phyloP scores from a whole-genome alignment of 805 yeast genomes.

The Cyberlindnera samutprakarnensis region DNA sequence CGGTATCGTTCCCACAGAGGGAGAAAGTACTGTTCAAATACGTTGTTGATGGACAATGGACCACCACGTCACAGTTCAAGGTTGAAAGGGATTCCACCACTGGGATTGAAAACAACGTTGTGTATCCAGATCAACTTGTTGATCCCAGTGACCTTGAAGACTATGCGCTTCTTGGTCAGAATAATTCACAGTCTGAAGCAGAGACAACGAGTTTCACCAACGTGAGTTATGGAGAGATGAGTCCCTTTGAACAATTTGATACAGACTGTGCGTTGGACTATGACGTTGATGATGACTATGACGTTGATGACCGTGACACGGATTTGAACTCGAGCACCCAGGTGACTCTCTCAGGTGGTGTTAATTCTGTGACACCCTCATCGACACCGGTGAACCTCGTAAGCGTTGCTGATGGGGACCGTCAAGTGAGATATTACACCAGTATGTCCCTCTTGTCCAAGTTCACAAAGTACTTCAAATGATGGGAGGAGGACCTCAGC shows the following conservation, averaged over 20 bases:
- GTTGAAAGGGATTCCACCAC: slow-evolving; percentile 30
- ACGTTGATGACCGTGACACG: slow-evolving; percentile 11
- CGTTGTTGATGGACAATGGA: slow-evolving; percentile 55
- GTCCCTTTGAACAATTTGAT: slow-evolving; percentile 10
- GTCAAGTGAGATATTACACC: slow-evolving; percentile 17
- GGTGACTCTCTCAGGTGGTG: slow-evolving; percentile 13
- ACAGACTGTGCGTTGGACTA: too few species aligned
- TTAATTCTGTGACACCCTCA: background rate
- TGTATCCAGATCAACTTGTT: slow-evolving; percentile 20
- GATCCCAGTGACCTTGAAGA: background rate
- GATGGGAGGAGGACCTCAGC: too few species aligned
- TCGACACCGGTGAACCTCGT: slow-evolving; percentile 7
- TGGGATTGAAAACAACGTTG: slow-evolving; percentile 48
- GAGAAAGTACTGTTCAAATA: slow-evolving; percentile 41
- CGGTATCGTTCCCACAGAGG: slow-evolving; percentile 32
- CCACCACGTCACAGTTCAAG: slow-evolving; percentile 30
- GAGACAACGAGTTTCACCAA: slow-evolving; percentile 19
- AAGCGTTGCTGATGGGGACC: slow-evolving; percentile 13
- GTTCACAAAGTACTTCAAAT: slow-evolving; percentile 20
- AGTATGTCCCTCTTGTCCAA: slow-evolving; percentile 20
- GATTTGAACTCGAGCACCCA: slow-evolving; percentile 16
- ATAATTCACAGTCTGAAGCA: slow-evolving; percentile 9
- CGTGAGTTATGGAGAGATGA: slow-evolving; percentile 17
- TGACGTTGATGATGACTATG: slow-evolving; percentile 4
- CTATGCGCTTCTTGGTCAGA: background rate